A percentile compares a stretch with the other conserved stretches of the same genome.
phyloP scores from a whole-genome alignment of 768 basidiomycete species.

The Hygrocybe coccinea region DNA sequence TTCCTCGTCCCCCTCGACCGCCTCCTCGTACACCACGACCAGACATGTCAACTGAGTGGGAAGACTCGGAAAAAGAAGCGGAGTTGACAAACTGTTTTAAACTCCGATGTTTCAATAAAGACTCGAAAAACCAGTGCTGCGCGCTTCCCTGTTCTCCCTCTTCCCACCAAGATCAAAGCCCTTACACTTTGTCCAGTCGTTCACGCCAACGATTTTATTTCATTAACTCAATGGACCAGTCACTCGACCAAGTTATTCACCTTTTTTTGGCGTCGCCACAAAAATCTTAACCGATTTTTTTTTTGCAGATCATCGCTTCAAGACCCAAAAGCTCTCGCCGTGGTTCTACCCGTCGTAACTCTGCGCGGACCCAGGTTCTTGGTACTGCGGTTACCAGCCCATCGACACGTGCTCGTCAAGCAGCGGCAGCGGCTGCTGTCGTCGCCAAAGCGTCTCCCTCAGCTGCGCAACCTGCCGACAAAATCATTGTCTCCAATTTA shows the following conservation, averaged over 20 bases:
- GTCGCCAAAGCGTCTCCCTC: conserved; percentile 39
- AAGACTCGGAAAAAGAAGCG: background rate
- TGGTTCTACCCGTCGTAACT: conserved; percentile 38
- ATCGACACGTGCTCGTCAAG: conserved; percentile 47
- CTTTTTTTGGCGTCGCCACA: conserved; percentile 21
- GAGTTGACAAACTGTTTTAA: background rate
- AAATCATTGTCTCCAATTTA: conserved; percentile 95
- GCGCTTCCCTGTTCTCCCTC: conserved; percentile 13
- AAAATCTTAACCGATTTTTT: conserved; percentile 18
- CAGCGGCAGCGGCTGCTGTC: conserved; percentile 39
- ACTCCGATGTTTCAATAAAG: background rate
- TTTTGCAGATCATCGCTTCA: conserved; percentile 58
- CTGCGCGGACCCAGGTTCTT: conserved; percentile 56
- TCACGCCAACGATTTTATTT: conserved; percentile 11
- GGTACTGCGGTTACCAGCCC: conserved; percentile 49
- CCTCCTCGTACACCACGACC: conserved; percentile 30
- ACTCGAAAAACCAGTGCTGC: conserved; percentile 15
- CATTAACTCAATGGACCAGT: conserved; percentile 60
- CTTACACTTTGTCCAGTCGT: conserved; percentile 17
- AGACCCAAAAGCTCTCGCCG: conserved; percentile 51
- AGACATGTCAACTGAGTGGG: conserved; percentile 30
- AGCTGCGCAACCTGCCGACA: conserved; percentile 56
- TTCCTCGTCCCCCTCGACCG: conserved; percentile 29
- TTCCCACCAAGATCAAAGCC: conserved; percentile 12
- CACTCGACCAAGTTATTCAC: conserved; percentile 70